These are phyloP conservation scores for Pseudogymnoascus sp. DNA, from an alignment of 2,329 filamentous ascomycete species.

Conservation along the genomic window DNA sequence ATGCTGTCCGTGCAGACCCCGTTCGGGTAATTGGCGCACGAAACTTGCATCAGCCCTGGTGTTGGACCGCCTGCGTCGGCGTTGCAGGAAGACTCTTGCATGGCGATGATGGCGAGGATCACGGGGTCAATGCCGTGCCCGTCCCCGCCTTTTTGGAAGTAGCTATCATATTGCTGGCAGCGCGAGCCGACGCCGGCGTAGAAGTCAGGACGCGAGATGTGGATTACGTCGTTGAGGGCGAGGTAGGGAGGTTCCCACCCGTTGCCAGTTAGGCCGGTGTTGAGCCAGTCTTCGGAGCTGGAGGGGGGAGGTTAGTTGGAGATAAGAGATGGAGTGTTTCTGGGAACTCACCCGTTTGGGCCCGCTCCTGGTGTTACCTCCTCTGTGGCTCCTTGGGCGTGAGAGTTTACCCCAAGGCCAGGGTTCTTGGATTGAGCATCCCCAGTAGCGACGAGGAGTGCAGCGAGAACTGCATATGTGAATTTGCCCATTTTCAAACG, in stretches of 20 bases:
- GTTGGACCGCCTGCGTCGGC: slow-evolving; percentile 28
- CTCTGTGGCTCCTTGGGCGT: slow-evolving; percentile 12
- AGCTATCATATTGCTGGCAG: slow-evolving; percentile 28
- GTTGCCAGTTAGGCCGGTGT: slow-evolving; percentile 22
- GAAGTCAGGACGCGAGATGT: slow-evolving; percentile 24
- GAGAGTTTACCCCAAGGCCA: slow-evolving; percentile 5
- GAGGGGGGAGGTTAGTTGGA: slow-evolving; percentile 11
- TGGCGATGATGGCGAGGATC: slow-evolving; percentile 30
- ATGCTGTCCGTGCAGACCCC: slow-evolving; percentile 28
- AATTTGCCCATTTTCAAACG: not conserved
- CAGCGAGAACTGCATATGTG: not conserved
- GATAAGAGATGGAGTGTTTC: not conserved
- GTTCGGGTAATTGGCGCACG: slow-evolving; percentile 30
- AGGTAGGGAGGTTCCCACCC: slow-evolving; percentile 31
- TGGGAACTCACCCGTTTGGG: slow-evolving; percentile 12
- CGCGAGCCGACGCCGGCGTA: slow-evolving; percentile 21
- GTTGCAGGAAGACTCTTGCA: slow-evolving; percentile 32
- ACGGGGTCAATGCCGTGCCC: slow-evolving; percentile 29
- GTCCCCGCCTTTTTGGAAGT: slow-evolving; percentile 27
- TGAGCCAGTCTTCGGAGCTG: slow-evolving; percentile 27
- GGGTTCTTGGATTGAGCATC: slow-evolving; percentile 1
- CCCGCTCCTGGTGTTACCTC: slow-evolving; percentile 13
- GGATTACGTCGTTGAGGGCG: slow-evolving; percentile 23
- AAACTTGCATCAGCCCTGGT: slow-evolving; percentile 31
- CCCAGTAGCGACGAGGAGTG: slow-evolving; percentile 2